Conservation (phyloP, 192 early-diverging fungal species). For the Gonapodya prolifera region DNA sequence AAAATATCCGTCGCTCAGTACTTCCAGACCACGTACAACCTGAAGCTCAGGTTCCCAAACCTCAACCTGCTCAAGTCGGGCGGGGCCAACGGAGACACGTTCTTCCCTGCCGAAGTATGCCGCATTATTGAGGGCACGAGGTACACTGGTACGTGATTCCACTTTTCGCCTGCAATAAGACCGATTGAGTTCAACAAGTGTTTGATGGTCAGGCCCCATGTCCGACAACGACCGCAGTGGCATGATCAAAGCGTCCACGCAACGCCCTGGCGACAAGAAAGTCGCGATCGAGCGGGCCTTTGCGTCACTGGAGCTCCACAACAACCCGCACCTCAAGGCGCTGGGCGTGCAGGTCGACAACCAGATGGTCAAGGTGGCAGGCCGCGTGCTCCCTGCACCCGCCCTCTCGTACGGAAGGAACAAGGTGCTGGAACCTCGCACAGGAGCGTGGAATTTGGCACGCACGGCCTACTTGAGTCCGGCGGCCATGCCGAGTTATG, state of each 20-base stretch:
- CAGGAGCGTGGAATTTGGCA: neutral
- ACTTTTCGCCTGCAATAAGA: neutral
- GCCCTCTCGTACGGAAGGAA: neutral
- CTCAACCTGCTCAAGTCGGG: neutral
- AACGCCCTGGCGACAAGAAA: neutral
- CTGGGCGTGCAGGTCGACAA: neutral
- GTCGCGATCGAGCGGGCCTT: neutral
- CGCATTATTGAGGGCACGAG: neutral
- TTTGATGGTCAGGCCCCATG: neutral
- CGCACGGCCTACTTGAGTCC: neutral
- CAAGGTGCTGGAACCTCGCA: neutral
- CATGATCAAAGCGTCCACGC: neutral
- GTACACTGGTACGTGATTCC: neutral
- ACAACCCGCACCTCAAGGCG: neutral
- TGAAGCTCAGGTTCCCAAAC: neutral
- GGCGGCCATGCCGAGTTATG: neutral
- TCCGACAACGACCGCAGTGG: neutral
- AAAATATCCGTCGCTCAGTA: neutral
- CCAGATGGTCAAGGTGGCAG: neutral
- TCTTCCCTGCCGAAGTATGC: neutral
- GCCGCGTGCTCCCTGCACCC: neutral
- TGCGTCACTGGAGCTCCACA: neutral
- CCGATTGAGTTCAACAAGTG: neutral
- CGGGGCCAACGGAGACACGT: neutral
- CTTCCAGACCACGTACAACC: neutral